phyloP scores from a whole-genome alignment of 305 asterid species.

The Fraxinus xanthoxyloides region DNA sequence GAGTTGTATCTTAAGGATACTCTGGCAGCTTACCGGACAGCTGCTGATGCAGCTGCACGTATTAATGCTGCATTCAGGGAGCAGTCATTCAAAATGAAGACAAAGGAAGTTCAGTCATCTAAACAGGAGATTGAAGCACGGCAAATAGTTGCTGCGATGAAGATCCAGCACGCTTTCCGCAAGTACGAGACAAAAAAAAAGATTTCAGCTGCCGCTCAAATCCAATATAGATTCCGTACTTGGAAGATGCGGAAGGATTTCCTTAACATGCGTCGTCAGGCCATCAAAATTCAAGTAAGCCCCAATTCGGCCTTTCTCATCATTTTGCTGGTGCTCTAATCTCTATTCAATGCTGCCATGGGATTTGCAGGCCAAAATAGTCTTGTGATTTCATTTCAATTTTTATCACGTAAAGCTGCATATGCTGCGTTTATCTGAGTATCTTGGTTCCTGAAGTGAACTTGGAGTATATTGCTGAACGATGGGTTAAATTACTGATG shows the following conservation, averaged over 20 bases:
- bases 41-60: slow-evolving; percentile 98
- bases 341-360: neutral
- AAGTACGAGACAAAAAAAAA: slow-evolving; percentile 61
- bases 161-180: slow-evolving; percentile 94
- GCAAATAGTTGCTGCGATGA: slow-evolving; percentile 86
- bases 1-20: slow-evolving; percentile 75
- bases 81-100: slow-evolving; percentile 56
- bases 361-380: neutral
- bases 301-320: neutral
- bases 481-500: neutral
- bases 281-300: slow-evolving; percentile 82
- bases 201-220: slow-evolving; percentile 82
- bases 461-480: neutral
- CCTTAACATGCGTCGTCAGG: slow-evolving; percentile 83
- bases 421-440: neutral
- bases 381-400: neutral
- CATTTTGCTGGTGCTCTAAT: neutral
- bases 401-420: slow-evolving; percentile 4
- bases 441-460: neutral
- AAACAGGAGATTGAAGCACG: slow-evolving; percentile 87
- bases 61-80: slow-evolving; percentile 95
- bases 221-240: slow-evolving; percentile 78
- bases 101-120: slow-evolving; percentile 45
- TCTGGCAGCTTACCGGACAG: slow-evolving; percentile 89
- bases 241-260: slow-evolving; percentile 87